Evolutionary conservation across 2,329 filamentous ascomycete genomes (phyloP).

Genomic region (Pezicula radicicola): DNA sequence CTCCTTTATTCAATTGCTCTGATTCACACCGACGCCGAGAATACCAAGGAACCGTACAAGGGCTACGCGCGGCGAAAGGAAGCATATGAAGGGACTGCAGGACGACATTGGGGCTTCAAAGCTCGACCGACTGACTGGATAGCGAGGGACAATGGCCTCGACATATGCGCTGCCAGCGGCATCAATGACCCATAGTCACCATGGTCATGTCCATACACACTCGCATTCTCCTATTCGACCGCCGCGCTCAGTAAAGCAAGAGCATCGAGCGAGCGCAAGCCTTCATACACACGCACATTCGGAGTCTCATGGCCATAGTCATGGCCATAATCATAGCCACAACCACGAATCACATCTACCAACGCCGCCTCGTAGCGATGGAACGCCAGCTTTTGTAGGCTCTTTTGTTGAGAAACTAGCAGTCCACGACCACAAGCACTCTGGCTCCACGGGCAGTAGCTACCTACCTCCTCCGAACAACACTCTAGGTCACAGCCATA

Average conservation of each 20-base stretch:
- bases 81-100: constrained; percentile 13
- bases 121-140: constrained; percentile 14
- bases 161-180: constrained; percentile 30
- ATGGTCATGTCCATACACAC: constrained; percentile 29
- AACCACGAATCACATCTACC: constrained; percentile 12
- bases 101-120: constrained; percentile 10
- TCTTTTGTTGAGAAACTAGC: constrained; percentile 12
- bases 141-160: constrained; percentile 26
- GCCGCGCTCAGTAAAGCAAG: constrained; percentile 17
- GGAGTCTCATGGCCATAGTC: constrained; percentile 16
- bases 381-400: constrained; percentile 8
- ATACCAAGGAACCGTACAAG: no score
- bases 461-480: constrained; percentile 20
- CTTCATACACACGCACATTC: constrained; percentile 25
- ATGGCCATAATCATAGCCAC: constrained; percentile 9
- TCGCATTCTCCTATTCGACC: constrained; percentile 32
- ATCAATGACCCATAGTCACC: constrained; percentile 26
- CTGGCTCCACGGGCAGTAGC: constrained; percentile 7
- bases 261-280: constrained; percentile 20
- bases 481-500: background rate
- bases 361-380: constrained; percentile 18
- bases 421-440: constrained; percentile 7
- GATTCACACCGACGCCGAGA: no score
- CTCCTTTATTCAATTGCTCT: no score
- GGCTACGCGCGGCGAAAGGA: constrained; percentile 1